Percentiles rank a stretch among this genome's conserved stretches.
phyloP scores from a whole-genome alignment of 2,329 filamentous ascomycete genomes.

The Sporothrix humicola region DNA sequence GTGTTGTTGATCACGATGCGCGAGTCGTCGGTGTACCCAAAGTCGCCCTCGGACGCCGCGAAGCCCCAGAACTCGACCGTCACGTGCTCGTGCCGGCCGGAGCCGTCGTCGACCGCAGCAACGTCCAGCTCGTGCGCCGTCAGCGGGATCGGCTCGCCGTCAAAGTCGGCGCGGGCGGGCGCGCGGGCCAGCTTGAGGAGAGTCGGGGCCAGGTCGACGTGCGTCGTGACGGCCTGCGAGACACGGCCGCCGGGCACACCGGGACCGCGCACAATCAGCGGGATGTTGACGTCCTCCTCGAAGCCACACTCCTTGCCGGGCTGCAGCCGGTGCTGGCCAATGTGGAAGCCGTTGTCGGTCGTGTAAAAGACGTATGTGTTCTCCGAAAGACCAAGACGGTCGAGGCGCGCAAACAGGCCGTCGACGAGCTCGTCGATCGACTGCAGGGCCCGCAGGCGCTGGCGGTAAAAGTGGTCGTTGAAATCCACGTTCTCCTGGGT shows the following conservation, averaged over 20 bases:
- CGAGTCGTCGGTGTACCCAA: slow-evolving; percentile 38
- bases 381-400: slow-evolving; percentile 62
- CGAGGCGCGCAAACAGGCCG: slow-evolving; percentile 51
- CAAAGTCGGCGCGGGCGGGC: slow-evolving; percentile 55
- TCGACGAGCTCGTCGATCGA: slow-evolving; percentile 62
- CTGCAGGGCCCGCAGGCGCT: slow-evolving; percentile 58
- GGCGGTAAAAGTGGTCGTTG: slow-evolving; percentile 58
- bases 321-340: slow-evolving; percentile 62
- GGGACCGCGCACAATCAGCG: slow-evolving; percentile 65
- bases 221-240: slow-evolving; percentile 58
- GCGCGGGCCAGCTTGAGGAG: slow-evolving; percentile 53
- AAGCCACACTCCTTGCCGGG: slow-evolving; percentile 64
- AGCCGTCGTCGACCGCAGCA: slow-evolving; percentile 33
- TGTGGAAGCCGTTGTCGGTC: slow-evolving; percentile 64
- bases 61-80: slow-evolving; percentile 64
- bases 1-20: slow-evolving; percentile 54
- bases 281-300: slow-evolving; percentile 65
- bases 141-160: slow-evolving; percentile 60
- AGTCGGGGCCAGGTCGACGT: slow-evolving; percentile 68
- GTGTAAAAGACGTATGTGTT: slow-evolving; percentile 65
- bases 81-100: slow-evolving; percentile 57
- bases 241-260: slow-evolving; percentile 53
- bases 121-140: slow-evolving; percentile 40
- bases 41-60: slow-evolving; percentile 48
- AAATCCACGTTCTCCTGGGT: slow-evolving; percentile 51